phyloP scores from a whole-genome alignment of 495 filamentous ascomycete species.

The Trichoderma parareesei region DNA sequence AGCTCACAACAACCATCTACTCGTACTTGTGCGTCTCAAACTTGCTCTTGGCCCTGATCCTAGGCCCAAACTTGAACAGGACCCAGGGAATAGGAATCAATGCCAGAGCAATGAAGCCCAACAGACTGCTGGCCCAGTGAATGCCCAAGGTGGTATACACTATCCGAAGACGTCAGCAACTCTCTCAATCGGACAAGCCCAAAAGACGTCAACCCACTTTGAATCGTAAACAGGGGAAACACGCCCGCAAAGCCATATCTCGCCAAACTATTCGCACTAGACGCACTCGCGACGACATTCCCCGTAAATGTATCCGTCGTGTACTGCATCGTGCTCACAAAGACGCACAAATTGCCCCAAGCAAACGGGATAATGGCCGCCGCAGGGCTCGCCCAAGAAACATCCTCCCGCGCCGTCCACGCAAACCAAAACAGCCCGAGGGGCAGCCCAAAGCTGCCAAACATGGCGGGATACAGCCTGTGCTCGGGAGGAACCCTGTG shows the following conservation, averaged over 20 bases:
- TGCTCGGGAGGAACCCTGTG: conserved; percentile 41
- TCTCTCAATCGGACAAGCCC: neutral
- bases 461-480: conserved; percentile 51
- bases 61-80: conserved; percentile 40
- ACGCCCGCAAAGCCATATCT: conserved; percentile 53
- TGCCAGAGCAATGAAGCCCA: conserved; percentile 50
- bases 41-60: conserved; percentile 37
- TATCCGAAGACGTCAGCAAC: conserved; percentile 14
- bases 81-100: conserved; percentile 53
- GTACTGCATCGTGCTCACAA: conserved; percentile 40
- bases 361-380: conserved; percentile 54
- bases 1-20: conserved; percentile 2
- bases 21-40: conserved; percentile 22
- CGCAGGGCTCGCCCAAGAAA: conserved; percentile 29
- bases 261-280: conserved; percentile 55
- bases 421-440: conserved; percentile 43
- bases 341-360: conserved; percentile 43
- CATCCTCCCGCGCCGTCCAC: conserved; percentile 30
- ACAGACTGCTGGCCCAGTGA: conserved; percentile 51
- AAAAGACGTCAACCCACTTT: conserved; percentile 20
- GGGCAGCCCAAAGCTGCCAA: conserved; percentile 48
- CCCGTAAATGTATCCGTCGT: conserved; percentile 52
- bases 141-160: conserved; percentile 52
- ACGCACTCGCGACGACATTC: conserved; percentile 49
- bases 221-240: conserved; percentile 58